Base-by-base conservation (phyloP, 1,284 basidiomycete genomes). In the Microstroma glucosiphilum region DNA sequence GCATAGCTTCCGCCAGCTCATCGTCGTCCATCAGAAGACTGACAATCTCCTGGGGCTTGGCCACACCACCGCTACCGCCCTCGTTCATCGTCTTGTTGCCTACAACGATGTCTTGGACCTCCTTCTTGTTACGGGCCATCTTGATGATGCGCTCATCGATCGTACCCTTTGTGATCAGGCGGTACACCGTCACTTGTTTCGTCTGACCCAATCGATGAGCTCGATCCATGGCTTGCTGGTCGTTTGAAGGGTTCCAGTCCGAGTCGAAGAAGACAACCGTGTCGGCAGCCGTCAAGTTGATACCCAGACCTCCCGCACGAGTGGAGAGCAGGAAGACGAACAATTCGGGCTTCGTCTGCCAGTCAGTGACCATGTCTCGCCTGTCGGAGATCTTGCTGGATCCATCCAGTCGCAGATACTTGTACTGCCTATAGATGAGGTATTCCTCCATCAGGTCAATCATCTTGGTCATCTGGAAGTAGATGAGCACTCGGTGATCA, bases 401-500 rank as follows among this genome's bases (percentile, higher is more conserved):
- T 56, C 96, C 96, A 81, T 99, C 96, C 54, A 99, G 83, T 46
- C 96, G 87, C 37, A 98, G 82, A 79, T 99, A 98, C 82, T 96
- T 96, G 85, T 96, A 94, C 80, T 97, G 94, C 7, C 94, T 87
- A 82, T 91, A 96, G 70, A 96, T 92, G 61, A 99, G 84, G 80
- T 97, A 99, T 80, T 99, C 96, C 80, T 98, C 96, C 87, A 98
- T 94, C 64, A 99, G 83, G 79, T 98, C 94, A 87, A 98, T 97
- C 96, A 98, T 98, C 68, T 89, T 86, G 25, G 96, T 98, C 96
- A 99, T 98, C 81, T 99, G 96, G 88, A 97, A 98, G 83, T 98
- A 99, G 58, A 99, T 85, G 70, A 99, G 82, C 23, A 96, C 92
- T 56, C 93, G 88, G 81, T 99, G 96, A 61, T 93, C 93, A 11